phyloP scores from a whole-genome alignment of 495 filamentous ascomycete species.

The Cercophora newfieldiana region DNA sequence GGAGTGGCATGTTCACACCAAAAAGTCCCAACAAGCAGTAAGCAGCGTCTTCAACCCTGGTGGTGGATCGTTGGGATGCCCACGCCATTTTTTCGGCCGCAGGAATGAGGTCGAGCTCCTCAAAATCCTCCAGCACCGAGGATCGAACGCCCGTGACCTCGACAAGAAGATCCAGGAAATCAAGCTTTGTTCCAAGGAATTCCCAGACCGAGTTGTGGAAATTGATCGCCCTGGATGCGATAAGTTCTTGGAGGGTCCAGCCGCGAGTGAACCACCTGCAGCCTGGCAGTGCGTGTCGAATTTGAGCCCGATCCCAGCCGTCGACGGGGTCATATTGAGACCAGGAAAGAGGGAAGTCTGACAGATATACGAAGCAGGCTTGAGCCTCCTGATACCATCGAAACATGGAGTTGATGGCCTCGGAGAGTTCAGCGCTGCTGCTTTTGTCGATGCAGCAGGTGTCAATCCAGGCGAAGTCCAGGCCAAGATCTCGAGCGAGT shows the following conservation, averaged over 20 bases:
- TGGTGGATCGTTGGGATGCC: neutral
- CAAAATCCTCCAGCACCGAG: neutral
- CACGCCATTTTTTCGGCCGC: neutral
- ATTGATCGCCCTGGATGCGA: neutral
- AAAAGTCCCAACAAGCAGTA: neutral
- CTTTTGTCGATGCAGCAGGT: conserved; percentile 5
- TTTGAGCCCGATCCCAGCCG: neutral
- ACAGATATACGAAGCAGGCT: neutral
- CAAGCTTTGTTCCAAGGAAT: neutral
- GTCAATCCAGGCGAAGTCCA: neutral
- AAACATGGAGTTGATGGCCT: conserved; percentile 3
- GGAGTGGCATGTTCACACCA: neutral
- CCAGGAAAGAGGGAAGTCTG: neutral
- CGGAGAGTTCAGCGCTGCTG: conserved; percentile 4
- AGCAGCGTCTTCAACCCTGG: neutral
- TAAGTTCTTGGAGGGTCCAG: neutral
- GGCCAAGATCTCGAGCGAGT: neutral
- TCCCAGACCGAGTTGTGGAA: neutral
- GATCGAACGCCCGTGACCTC: neutral
- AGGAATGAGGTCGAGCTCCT: neutral
- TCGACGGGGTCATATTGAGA: neutral
- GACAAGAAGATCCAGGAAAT: neutral
- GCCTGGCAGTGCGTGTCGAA: neutral
- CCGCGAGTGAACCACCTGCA: neutral
- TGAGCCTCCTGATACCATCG: neutral